These are phyloP conservation scores for Orobanche coerulescens DNA, from an alignment of 257 asterid genomes.

Conservation along the genomic window DNA sequence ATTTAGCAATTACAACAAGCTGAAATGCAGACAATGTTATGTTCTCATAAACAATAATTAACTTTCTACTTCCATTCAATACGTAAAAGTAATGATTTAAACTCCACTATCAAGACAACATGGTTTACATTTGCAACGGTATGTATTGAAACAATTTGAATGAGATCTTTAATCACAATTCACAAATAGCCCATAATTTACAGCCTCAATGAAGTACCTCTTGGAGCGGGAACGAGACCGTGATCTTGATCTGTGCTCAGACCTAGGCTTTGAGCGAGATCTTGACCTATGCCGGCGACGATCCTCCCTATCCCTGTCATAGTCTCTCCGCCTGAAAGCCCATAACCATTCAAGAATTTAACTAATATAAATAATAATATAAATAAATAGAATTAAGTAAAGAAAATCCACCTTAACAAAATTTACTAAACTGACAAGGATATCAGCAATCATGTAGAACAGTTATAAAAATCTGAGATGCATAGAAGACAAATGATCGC, in stretches of 20 bases:
- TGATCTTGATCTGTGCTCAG: conserved; percentile 63
- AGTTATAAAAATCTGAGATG: background rate
- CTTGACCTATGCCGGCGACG: conserved; percentile 53
- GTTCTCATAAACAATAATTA: background rate
- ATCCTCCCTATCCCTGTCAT: conserved; percentile 61
- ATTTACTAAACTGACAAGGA: background rate
- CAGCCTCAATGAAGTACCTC: conserved; percentile 39
- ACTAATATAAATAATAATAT: background rate
- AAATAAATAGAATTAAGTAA: background rate
- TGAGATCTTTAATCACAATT: conserved; percentile 1
- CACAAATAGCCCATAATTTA: background rate
- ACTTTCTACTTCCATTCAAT: background rate
- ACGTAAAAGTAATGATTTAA: background rate
- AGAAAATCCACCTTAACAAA: background rate
- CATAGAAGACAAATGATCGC: conserved; percentile 1
- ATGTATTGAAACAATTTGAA: background rate
- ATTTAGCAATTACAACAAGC: background rate
- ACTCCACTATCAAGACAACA: background rate
- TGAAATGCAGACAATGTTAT: background rate
- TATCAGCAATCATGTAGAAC: background rate
- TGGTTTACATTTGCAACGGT: background rate
- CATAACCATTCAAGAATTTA: background rate
- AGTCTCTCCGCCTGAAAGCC: conserved; percentile 52
- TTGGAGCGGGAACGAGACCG: conserved; percentile 70
- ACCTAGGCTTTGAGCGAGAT: conserved; percentile 54